Conservation (phyloP, 148 eudicot species). For the Cornus florida region DNA sequence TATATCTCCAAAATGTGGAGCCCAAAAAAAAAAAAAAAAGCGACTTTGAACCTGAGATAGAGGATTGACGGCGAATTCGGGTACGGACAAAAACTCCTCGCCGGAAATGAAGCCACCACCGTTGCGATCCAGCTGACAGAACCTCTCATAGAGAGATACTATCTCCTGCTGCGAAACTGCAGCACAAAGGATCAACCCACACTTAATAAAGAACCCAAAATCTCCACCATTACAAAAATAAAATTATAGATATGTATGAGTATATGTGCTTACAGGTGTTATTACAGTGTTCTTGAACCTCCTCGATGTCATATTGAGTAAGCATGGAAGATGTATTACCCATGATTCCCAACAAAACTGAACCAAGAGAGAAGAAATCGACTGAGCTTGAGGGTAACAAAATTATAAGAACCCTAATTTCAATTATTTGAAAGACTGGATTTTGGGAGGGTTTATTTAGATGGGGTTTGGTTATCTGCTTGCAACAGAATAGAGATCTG, state of each 20-base stretch:
- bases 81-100: slow-evolving; percentile 55
- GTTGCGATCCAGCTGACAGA: slow-evolving; percentile 54
- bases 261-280: slow-evolving; percentile 32
- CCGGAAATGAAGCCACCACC: slow-evolving; percentile 44
- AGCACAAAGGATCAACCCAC: slow-evolving; percentile 3
- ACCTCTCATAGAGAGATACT: slow-evolving; percentile 49
- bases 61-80: slow-evolving; percentile 65
- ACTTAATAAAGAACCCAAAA: not conserved
- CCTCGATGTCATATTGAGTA: slow-evolving; percentile 63
- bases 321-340: slow-evolving; percentile 56
- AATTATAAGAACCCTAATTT: slow-evolving; percentile 3
- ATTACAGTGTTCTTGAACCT: slow-evolving; percentile 56
- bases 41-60: slow-evolving; percentile 41
- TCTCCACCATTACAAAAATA: not conserved
- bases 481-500: not conserved
- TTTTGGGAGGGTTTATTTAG: not conserved
- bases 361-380: not conserved
- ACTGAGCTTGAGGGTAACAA: not conserved
- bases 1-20: not conserved
- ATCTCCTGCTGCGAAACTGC: slow-evolving; percentile 62
- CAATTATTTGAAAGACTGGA: not conserved
- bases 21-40: not conserved
- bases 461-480: not conserved
- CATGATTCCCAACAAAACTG: slow-evolving; percentile 10
- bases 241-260: not conserved